Conservation (phyloP, 495 filamentous ascomycete species). For the Lindgomyces ingoldianus region DNA sequence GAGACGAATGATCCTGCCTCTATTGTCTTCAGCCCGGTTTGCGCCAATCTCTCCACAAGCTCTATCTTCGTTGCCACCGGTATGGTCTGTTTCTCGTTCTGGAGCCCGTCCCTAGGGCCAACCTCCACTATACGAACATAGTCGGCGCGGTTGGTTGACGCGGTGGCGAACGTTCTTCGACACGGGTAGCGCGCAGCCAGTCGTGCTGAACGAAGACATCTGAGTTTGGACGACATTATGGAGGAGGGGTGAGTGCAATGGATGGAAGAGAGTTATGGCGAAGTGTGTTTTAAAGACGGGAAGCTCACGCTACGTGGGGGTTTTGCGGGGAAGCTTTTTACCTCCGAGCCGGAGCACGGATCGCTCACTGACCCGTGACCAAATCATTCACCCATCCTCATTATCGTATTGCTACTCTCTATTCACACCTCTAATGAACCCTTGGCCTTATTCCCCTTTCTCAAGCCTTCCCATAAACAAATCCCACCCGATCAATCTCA, state of each 20-base stretch:
- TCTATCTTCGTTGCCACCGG: slow-evolving; percentile 81
- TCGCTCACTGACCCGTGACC: neutral
- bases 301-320: neutral
- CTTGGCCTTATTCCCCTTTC: too few relatives aligned
- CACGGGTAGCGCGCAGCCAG: slow-evolving; percentile 33
- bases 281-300: neutral
- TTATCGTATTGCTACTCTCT: too few relatives aligned
- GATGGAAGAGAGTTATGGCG: neutral
- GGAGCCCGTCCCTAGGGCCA: slow-evolving; percentile 88
- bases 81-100: slow-evolving; percentile 90
- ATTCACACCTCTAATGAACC: too few relatives aligned
- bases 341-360: neutral
- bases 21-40: slow-evolving; percentile 81
- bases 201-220: slow-evolving; percentile 29
- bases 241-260: neutral
- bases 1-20: slow-evolving; percentile 95
- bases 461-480: slow-evolving; percentile 50
- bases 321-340: neutral
- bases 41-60: slow-evolving; percentile 75
- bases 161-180: slow-evolving; percentile 29
- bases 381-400: neutral
- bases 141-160: slow-evolving; percentile 38
- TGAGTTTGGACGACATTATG: slow-evolving; percentile 27
- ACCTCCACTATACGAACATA: slow-evolving; percentile 80
- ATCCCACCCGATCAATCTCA: slow-evolving; percentile 61